Conservation (phyloP, 2,329 filamentous ascomycete species). For the Penicillium fuscoglaucum region DNA sequence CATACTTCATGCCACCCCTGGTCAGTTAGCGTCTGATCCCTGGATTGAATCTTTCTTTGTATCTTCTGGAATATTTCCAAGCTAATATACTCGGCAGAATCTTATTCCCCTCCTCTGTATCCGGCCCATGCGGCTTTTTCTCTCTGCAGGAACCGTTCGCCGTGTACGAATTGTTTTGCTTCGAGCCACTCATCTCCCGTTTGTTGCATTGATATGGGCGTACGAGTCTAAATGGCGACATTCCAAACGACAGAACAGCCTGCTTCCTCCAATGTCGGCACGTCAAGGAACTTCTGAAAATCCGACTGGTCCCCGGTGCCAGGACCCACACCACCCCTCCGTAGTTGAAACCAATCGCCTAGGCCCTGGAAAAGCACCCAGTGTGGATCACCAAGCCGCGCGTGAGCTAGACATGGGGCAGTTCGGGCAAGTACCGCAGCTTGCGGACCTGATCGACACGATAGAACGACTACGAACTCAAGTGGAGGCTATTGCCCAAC, state of each 20-base stretch:
- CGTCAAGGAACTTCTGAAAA: conserved; percentile 23
- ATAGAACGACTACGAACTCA: conserved; percentile 38
- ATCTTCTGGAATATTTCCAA: conserved; percentile 14
- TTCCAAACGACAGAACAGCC: conserved; percentile 15
- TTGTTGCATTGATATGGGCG: conserved; percentile 58
- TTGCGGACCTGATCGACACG: conserved; percentile 37
- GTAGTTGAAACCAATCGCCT: conserved; percentile 23
- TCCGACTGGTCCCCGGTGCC: conserved; percentile 26
- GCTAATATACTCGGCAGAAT: conserved; percentile 47
- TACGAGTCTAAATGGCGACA: conserved; percentile 48
- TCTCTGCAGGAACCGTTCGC: conserved; percentile 57
- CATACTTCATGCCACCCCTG: conserved; percentile 50
- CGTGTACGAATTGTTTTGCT: conserved; percentile 59
- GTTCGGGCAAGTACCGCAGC: conserved; percentile 25
- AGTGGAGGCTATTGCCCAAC: conserved; percentile 35
- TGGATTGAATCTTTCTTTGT: conserved; percentile 6
- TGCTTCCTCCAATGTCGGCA: conserved; percentile 24
- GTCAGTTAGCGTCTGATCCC: conserved; percentile 31
- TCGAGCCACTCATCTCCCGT: conserved; percentile 59
- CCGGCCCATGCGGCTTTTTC: conserved; percentile 57
- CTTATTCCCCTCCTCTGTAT: conserved; percentile 58
- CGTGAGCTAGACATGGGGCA: conserved; percentile 25
- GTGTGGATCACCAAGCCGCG: conserved; percentile 27
- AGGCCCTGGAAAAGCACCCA: conserved; percentile 23
- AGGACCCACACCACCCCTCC: conserved; percentile 28